Evolutionary conservation across 2,329 filamentous ascomycete species (phyloP).

Genomic region (Dendryphion nanum): DNA sequence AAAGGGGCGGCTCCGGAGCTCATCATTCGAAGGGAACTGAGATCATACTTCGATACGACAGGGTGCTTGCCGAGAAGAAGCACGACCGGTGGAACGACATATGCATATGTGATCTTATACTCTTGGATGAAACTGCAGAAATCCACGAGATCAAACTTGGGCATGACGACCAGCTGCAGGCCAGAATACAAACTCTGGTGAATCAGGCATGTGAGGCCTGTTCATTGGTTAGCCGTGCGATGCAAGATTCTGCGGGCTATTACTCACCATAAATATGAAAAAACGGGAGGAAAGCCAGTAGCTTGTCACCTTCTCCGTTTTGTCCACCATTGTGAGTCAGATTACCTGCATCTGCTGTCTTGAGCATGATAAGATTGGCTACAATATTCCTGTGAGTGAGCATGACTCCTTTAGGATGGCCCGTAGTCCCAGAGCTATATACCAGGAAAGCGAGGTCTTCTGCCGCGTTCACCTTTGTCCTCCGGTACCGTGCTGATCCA

Average conservation of each 20-base stretch:
- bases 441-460: constrained; percentile 81
- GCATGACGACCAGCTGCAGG: constrained; percentile 67
- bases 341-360: constrained; percentile 45
- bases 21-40: constrained; percentile 76
- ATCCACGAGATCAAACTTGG: constrained; percentile 76
- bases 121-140: constrained; percentile 77
- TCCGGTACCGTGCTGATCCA: constrained; percentile 57
- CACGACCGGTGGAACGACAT: constrained; percentile 82
- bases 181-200: constrained; percentile 67
- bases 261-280: constrained; percentile 84
- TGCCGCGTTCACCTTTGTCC: constrained; percentile 62
- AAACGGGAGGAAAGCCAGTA: constrained; percentile 81
- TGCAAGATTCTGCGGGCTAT: not conserved
- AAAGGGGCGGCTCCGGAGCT: constrained; percentile 86
- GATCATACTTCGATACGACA: constrained; percentile 73
- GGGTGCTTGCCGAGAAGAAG: constrained; percentile 79
- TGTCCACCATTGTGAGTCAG: constrained; percentile 58
- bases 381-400: constrained; percentile 81
- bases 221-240: constrained; percentile 5
- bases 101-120: constrained; percentile 71
- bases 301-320: constrained; percentile 65
- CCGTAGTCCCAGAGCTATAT: constrained; percentile 88
- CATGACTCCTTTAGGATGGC: constrained; percentile 87
- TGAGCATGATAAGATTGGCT: constrained; percentile 59
- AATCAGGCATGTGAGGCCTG: constrained; percentile 69